Percentiles rank a stretch among this genome's conserved stretches.
Conservation (phyloP, 352 stramenopile species). For the Phytopythium montanum region DNA sequence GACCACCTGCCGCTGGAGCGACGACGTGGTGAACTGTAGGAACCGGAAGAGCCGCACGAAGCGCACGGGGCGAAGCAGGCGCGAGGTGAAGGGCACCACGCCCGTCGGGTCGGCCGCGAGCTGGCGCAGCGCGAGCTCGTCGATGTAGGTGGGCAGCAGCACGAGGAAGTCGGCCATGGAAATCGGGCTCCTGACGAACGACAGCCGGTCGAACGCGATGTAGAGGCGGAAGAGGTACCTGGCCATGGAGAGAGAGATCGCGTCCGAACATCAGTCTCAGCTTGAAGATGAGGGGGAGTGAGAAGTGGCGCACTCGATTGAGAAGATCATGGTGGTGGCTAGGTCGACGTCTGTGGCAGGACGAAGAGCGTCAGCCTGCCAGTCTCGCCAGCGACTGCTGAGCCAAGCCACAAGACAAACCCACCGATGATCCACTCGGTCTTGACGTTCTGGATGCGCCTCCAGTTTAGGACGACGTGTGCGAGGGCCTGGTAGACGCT, state of each 20-base stretch:
- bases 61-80: constrained; percentile 49
- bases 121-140: neutral
- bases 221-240: constrained; percentile 60
- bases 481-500: constrained; percentile 65
- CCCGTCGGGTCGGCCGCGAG: neutral
- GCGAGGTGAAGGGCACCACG: constrained; percentile 8
- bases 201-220: constrained; percentile 53
- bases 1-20: constrained; percentile 61
- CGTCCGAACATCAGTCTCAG: neutral
- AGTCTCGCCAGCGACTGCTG: neutral
- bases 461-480: constrained; percentile 67
- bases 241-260: neutral
- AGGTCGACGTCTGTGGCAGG: constrained; percentile 41
- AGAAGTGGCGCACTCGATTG: constrained; percentile 42
- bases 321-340: constrained; percentile 61
- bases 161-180: constrained; percentile 55
- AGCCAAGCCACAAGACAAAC: neutral
- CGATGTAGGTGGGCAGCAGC: constrained; percentile 39
- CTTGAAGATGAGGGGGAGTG: neutral
- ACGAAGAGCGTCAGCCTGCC: neutral
- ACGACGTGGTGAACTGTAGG: constrained; percentile 70
- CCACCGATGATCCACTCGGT: constrained; percentile 49
- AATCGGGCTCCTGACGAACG: constrained; percentile 51
- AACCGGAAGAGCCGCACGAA: constrained; percentile 73
- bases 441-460: constrained; percentile 19